Evolutionary conservation across 2,329 filamentous ascomycete genomes (phyloP).

Genomic region (Aaosphaeria arxii): DNA sequence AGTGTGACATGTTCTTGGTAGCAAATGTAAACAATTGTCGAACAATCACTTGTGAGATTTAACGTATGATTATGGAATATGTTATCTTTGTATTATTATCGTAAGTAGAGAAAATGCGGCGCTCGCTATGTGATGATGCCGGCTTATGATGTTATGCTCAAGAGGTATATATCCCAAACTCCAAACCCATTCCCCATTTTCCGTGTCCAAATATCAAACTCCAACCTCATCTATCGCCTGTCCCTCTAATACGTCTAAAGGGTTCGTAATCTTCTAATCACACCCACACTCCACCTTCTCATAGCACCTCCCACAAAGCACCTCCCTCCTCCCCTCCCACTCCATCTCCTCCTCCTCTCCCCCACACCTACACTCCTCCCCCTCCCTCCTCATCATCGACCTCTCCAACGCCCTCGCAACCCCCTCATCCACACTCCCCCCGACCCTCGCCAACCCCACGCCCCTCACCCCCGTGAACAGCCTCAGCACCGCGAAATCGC

Average conservation of each 20-base stretch:
- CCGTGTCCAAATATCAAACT: not conserved
- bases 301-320: constrained; percentile 18
- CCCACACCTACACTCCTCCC: constrained; percentile 8
- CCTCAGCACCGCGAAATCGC: constrained; percentile 41
- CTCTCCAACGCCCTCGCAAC: constrained; percentile 46
- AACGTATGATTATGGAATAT: too few relatives aligned
- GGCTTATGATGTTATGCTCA: too few relatives aligned
- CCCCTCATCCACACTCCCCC: constrained; percentile 40
- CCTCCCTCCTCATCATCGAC: constrained; percentile 40
- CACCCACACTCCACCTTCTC: constrained; percentile 7
- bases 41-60: too few relatives aligned
- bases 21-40: too few relatives aligned
- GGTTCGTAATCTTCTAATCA: too few relatives aligned
- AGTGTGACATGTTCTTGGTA: too few relatives aligned
- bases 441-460: constrained; percentile 43
- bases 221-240: not conserved
- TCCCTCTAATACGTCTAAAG: too few relatives aligned
- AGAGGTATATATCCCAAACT: too few relatives aligned
- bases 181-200: too few relatives aligned
- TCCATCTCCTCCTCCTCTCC: constrained; percentile 21
- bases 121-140: too few relatives aligned
- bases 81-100: too few relatives aligned
- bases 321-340: constrained; percentile 25
- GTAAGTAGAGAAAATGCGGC: too few relatives aligned
- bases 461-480: constrained; percentile 47